A percentile compares a stretch with the other conserved stretches of the same genome.
These are phyloP conservation scores for Pleoardoris graminearum DNA, from an alignment of 2,329 filamentous ascomycete species.

Conservation along the genomic window DNA sequence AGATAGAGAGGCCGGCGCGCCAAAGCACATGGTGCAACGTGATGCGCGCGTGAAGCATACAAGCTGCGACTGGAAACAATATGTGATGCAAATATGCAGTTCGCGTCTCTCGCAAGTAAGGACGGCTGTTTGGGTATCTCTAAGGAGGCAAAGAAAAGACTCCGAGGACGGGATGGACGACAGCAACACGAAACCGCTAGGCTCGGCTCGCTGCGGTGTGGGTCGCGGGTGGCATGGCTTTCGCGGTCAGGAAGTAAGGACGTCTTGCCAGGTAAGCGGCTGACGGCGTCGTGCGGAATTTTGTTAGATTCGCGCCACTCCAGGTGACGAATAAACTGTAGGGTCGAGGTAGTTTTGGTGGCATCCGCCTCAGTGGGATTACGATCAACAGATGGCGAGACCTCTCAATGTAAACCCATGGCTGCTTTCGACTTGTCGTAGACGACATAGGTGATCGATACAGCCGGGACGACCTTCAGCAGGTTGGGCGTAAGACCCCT, in stretches of 20 bases:
- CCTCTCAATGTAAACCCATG: slow-evolving; percentile 37
- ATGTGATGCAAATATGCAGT: slow-evolving; percentile 6
- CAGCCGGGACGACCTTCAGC: slow-evolving; percentile 91
- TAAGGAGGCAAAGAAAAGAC: slow-evolving; percentile 29
- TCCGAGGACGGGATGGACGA: background rate
- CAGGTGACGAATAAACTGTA: too few species aligned
- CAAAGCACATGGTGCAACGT: background rate
- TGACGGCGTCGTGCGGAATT: too few species aligned
- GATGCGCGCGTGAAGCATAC: background rate
- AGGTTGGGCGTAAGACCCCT: slow-evolving; percentile 94
- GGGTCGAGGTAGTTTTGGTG: background rate
- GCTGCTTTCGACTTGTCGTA: slow-evolving; percentile 48
- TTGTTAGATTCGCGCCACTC: too few species aligned
- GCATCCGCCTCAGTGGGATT: background rate
- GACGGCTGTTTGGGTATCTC: slow-evolving; percentile 33
- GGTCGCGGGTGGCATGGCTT: too few species aligned
- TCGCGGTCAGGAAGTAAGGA: too few species aligned
- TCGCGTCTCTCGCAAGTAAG: slow-evolving; percentile 9
- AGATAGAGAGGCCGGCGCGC: slow-evolving; percentile 11
- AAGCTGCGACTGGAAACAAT: background rate
- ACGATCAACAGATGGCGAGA: background rate
- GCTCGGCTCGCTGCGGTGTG: too few species aligned
- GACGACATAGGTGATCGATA: slow-evolving; percentile 70
- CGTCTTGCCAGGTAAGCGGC: too few species aligned
- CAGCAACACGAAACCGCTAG: too few species aligned